These are phyloP conservation scores for Talinum fruticosum DNA, from an alignment of 148 eudicot genomes.

Conservation along the genomic window DNA sequence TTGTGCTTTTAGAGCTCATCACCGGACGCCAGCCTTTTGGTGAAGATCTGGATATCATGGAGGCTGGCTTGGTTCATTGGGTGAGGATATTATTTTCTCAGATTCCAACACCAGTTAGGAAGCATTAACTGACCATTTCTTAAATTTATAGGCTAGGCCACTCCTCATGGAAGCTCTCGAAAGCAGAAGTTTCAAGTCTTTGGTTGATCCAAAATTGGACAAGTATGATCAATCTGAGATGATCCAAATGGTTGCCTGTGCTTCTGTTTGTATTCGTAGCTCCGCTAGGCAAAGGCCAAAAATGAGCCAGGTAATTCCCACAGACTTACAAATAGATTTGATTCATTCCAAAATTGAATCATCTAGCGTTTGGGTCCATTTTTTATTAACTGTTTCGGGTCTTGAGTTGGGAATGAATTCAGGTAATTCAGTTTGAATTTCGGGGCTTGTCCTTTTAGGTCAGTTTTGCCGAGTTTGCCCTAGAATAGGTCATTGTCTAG, in stretches of 20 bases:
- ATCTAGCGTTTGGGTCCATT: too few relatives aligned
- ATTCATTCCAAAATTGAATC: neutral
- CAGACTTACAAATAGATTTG: neutral
- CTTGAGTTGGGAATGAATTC: too few relatives aligned
- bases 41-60: too few relatives aligned
- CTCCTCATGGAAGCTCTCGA: slow-evolving; percentile 46
- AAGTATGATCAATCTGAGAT: slow-evolving; percentile 38
- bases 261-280: slow-evolving; percentile 51
- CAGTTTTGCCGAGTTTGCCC: too few relatives aligned
- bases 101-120: neutral
- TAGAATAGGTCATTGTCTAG: too few relatives aligned
- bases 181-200: slow-evolving; percentile 26
- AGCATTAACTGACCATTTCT: too few relatives aligned
- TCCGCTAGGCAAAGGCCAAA: slow-evolving; percentile 49
- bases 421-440: too few relatives aligned
- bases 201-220: slow-evolving; percentile 49
- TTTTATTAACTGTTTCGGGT: too few relatives aligned
- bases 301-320: slow-evolving; percentile 51
- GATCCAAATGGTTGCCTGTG: slow-evolving; percentile 59
- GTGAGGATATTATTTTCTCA: slow-evolving; percentile 22
- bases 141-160: slow-evolving; percentile 42
- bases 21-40: slow-evolving; percentile 57
- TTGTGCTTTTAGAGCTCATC: slow-evolving; percentile 58
- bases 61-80: slow-evolving; percentile 51
- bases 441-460: too few relatives aligned